phyloP scores from a whole-genome alignment of 192 early-diverging fungal genomes.

The Pilobolus umbonatus region DNA sequence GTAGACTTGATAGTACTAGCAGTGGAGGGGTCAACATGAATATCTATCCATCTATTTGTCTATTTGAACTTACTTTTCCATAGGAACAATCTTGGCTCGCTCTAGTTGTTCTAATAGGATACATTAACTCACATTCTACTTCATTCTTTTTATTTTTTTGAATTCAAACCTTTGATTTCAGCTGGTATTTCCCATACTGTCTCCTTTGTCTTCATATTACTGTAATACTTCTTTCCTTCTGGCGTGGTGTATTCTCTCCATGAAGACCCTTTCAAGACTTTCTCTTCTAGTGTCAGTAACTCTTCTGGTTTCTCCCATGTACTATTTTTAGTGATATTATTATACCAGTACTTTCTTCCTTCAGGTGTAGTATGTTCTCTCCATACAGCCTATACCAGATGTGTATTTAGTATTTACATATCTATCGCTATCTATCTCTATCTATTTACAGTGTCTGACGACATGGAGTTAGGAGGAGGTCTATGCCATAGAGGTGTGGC shows the following conservation, averaged over 20 bases:
- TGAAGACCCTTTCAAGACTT: conserved; percentile 50
- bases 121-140: too few relatives aligned
- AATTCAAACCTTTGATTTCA: conserved; percentile 56
- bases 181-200: conserved; percentile 85
- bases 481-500: conserved; percentile 2
- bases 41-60: neutral
- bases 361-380: conserved; percentile 72
- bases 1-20: neutral
- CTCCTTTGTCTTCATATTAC: conserved; percentile 69
- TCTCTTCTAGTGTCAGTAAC: conserved; percentile 75
- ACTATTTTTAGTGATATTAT: conserved; percentile 68
- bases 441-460: too few relatives aligned
- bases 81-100: conserved; percentile 30
- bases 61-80: conserved; percentile 10
- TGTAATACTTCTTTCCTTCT: conserved; percentile 82
- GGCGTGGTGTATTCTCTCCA: conserved; percentile 87
- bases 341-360: conserved; percentile 85
- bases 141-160: neutral
- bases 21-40: neutral
- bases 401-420: neutral
- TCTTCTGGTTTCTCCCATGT: conserved; percentile 96
- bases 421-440: neutral
- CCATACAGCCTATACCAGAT: conserved; percentile 47
- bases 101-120: conserved; percentile 30
- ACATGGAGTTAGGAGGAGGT: too few relatives aligned